Evolutionary conservation across 805 yeast genomes (phyloP).

Genomic region (Saturnispora halmiae): DNA sequence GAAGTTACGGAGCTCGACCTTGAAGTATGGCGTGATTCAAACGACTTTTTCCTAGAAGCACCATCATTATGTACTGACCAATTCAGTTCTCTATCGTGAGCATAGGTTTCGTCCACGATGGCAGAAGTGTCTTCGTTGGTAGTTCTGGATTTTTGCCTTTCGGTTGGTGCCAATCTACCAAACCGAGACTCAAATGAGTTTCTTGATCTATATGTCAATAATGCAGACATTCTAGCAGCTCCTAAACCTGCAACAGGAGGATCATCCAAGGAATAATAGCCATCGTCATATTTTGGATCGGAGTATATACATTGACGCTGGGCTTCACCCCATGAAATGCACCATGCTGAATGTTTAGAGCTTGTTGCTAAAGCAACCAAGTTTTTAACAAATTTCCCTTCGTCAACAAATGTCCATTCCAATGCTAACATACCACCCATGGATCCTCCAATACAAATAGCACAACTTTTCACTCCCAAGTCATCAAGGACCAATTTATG

Average conservation of each 20-base stretch:
- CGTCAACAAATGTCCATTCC: conserved; percentile 65
- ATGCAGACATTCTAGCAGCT: conserved; percentile 96
- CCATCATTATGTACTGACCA: conserved; percentile 91
- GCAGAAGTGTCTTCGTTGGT: conserved; percentile 18
- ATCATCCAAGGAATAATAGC: conserved; percentile 68
- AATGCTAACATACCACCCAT: conserved; percentile 98
- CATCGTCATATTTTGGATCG: conserved; percentile 89
- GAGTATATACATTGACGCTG: conserved; percentile 94
- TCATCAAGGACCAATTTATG: conserved; percentile 73
- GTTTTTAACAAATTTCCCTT: conserved; percentile 57
- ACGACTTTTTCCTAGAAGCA: conserved; percentile 20
- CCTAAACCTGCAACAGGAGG: conserved; percentile 83
- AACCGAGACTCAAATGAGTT: conserved; percentile 86
- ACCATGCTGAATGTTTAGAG: conserved; percentile 96
- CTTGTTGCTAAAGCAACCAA: conserved; percentile 86
- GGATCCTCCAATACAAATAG: conserved; percentile 90
- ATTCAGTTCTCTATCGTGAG: conserved; percentile 49
- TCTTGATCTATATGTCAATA: conserved; percentile 84
- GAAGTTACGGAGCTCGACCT: conserved; percentile 23
- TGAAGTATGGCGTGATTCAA: conserved; percentile 24
- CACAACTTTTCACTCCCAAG: conserved; percentile 68
- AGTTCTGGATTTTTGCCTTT: conserved; percentile 20
- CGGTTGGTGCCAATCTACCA: conserved; percentile 66
- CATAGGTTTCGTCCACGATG: conserved; percentile 13
- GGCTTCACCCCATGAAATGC: conserved; percentile 98